Percentiles rank a stretch among this genome's conserved stretches.
These are phyloP conservation scores for Mycena albidolilacea DNA, from an alignment of 768 basidiomycete species.

Conservation along the genomic window DNA sequence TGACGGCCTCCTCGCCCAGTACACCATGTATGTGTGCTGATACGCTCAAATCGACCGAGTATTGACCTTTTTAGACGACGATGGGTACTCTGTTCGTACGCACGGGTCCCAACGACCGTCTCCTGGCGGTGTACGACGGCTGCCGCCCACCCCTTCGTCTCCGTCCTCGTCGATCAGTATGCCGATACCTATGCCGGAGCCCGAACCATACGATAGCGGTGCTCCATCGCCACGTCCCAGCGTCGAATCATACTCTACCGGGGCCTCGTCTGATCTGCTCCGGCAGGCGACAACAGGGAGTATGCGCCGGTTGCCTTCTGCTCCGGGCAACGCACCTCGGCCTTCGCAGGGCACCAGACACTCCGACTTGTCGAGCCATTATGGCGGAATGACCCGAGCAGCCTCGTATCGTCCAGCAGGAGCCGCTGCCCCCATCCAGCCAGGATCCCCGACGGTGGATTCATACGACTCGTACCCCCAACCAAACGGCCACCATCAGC, in stretches of 20 bases:
- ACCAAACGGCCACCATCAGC: constrained; percentile 29
- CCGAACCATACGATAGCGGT: constrained; percentile 33
- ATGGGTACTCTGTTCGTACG: constrained; percentile 21
- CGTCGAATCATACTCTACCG: constrained; percentile 32
- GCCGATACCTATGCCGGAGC: constrained; percentile 35
- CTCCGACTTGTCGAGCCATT: constrained; percentile 26
- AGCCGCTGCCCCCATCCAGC: constrained; percentile 27
- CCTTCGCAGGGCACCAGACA: not conserved
- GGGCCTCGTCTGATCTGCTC: constrained; percentile 32
- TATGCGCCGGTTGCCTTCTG: constrained; percentile 39
- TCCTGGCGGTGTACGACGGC: constrained; percentile 26
- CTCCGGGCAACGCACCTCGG: constrained; percentile 30
- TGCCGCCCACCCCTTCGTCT: constrained; percentile 38
- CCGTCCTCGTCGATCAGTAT: constrained; percentile 31
- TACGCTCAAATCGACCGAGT: not conserved
- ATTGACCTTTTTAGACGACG: constrained; percentile 28
- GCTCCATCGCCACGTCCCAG: constrained; percentile 38
- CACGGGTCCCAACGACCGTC: constrained; percentile 21
- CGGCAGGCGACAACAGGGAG: constrained; percentile 35
- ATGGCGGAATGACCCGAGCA: constrained; percentile 32
- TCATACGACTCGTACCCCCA: constrained; percentile 25
- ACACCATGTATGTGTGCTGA: constrained; percentile 32
- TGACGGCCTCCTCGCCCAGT: constrained; percentile 29
- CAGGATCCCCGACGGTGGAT: constrained; percentile 36
- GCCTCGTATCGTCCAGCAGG: constrained; percentile 31